A percentile compares a stretch with the other conserved stretches of the same genome.
Conservation (phyloP, 78 protist genomes). For the Tieghemostelium lacteum region DNA sequence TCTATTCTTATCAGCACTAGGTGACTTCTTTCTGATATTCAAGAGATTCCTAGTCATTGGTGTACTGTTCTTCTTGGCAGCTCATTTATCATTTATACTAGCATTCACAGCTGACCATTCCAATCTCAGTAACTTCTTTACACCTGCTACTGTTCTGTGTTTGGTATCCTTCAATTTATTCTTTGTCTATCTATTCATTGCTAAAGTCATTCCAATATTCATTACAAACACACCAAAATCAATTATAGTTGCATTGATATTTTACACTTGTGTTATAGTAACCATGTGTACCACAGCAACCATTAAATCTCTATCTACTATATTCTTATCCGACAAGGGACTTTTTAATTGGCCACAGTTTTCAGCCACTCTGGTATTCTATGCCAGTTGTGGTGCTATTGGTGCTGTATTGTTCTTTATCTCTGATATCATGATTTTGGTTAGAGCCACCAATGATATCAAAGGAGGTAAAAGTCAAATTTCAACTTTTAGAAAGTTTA, state of each 20-base stretch:
- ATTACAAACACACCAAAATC: constrained; percentile 3
- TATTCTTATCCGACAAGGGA: not conserved
- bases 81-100: constrained; percentile 51
- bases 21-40: constrained; percentile 44
- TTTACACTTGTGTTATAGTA: constrained; percentile 57
- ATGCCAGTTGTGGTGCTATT: constrained; percentile 53
- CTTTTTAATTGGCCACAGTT: not conserved
- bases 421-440: constrained; percentile 50
- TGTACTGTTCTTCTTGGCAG: constrained; percentile 51
- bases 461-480: constrained; percentile 22
- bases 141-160: constrained; percentile 11
- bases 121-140: constrained; percentile 34
- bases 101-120: constrained; percentile 47
- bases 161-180: constrained; percentile 25
- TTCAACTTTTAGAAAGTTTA: constrained; percentile 11
- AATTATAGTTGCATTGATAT: constrained; percentile 24
- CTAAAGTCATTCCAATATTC: constrained; percentile 60
- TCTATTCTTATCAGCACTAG: constrained; percentile 61
- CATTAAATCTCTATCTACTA: constrained; percentile 16
- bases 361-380: constrained; percentile 3
- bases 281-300: constrained; percentile 73
- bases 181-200: constrained; percentile 44
- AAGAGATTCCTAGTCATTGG: constrained; percentile 42
- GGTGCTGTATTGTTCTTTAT: constrained; percentile 67
- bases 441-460: constrained; percentile 34